Conservation (phyloP, 1,139 yeast genomes). For the Geotrichum reessii region DNA sequence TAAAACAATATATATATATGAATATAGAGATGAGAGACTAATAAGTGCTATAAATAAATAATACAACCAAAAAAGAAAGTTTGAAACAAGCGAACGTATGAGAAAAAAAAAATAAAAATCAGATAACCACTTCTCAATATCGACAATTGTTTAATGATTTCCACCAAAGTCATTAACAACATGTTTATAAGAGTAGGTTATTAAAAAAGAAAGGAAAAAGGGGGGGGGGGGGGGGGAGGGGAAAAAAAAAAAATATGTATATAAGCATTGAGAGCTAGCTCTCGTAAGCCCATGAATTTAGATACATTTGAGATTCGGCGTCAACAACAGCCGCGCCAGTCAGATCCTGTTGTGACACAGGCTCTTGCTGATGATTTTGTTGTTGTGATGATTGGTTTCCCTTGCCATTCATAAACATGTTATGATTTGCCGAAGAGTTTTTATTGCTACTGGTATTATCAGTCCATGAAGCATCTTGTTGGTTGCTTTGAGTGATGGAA, state of each 20-base stretch:
- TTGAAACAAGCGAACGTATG: constrained; percentile 14
- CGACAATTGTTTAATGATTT: too few relatives aligned
- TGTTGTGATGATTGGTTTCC: not conserved
- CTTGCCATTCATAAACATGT: not conserved
- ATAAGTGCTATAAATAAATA: constrained; percentile 12
- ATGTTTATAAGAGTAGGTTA: too few relatives aligned
- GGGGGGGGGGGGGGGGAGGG: too few relatives aligned
- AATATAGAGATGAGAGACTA: constrained; percentile 1
- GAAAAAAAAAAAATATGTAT: not conserved
- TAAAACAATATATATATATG: too few relatives aligned
- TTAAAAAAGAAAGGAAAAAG: too few relatives aligned
- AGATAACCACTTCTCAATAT: too few relatives aligned
- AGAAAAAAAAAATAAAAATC: constrained; percentile 2
- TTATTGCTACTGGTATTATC: not conserved
- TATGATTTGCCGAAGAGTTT: not conserved
- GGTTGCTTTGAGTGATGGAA: not conserved
- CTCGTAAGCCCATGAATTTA: constrained; percentile 1
- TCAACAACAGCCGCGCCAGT: not conserved
- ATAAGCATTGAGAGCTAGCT: not conserved
- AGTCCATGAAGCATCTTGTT: not conserved
- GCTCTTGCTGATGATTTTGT: not conserved
- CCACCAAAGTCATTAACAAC: too few relatives aligned
- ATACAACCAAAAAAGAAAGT: constrained; percentile 9
- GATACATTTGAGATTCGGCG: not conserved
- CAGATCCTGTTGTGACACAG: not conserved